phyloP scores from a whole-genome alignment of 2,329 filamentous ascomycete species.

The Pyrenophora graminea region DNA sequence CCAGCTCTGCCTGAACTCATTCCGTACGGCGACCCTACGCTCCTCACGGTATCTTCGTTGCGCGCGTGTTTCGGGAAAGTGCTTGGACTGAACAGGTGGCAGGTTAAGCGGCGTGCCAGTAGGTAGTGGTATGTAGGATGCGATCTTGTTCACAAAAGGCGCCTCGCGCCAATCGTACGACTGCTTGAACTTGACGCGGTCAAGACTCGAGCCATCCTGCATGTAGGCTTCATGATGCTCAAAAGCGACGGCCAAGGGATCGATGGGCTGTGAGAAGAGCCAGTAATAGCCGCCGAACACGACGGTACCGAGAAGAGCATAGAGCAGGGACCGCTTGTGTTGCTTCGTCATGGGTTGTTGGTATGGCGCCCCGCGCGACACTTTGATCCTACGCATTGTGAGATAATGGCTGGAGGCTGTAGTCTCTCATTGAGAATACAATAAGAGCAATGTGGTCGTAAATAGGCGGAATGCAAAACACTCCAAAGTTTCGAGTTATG shows the following conservation, averaged over 20 bases:
- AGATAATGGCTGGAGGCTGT: slow-evolving; percentile 1
- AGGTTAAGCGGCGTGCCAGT: slow-evolving; percentile 42
- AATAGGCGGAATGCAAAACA: neutral
- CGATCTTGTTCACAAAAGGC: slow-evolving; percentile 46
- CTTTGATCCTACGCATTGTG: slow-evolving; percentile 38
- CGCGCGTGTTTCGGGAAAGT: slow-evolving; percentile 41
- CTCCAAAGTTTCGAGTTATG: neutral
- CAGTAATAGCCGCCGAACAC: slow-evolving; percentile 36
- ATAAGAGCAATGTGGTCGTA: neutral
- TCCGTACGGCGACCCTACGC: slow-evolving; percentile 46
- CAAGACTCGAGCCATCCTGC: slow-evolving; percentile 29
- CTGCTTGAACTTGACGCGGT: slow-evolving; percentile 22
- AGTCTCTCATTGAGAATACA: slow-evolving; percentile 9
- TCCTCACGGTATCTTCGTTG: slow-evolving; percentile 34
- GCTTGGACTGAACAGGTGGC: slow-evolving; percentile 49
- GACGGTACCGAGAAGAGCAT: slow-evolving; percentile 28
- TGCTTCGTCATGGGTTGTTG: slow-evolving; percentile 37
- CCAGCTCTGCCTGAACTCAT: slow-evolving; percentile 51
- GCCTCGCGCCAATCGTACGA: slow-evolving; percentile 50
- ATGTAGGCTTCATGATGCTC: slow-evolving; percentile 37
- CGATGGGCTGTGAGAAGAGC: slow-evolving; percentile 34
- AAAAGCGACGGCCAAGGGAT: slow-evolving; percentile 37
- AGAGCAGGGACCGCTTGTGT: slow-evolving; percentile 35
- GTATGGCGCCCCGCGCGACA: slow-evolving; percentile 25
- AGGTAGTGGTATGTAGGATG: slow-evolving; percentile 45